Conservation (phyloP, 2,329 filamentous ascomycete species). For the Phaeophleospora eucalypticola region DNA sequence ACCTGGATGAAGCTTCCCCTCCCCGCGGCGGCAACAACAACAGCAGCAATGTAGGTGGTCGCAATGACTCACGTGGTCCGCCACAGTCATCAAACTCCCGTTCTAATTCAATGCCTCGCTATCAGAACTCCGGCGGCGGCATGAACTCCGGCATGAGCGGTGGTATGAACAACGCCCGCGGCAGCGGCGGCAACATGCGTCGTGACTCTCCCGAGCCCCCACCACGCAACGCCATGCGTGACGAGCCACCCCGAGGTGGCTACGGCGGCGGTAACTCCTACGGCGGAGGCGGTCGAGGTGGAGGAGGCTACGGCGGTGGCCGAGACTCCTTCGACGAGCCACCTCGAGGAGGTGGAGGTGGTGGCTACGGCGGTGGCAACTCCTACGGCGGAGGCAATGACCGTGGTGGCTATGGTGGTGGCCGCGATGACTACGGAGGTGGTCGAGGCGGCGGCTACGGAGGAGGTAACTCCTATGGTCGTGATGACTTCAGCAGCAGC, state of each 20-base stretch:
- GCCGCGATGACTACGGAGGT: neutral
- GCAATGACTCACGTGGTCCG: neutral
- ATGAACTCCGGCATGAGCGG: neutral
- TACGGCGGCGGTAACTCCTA: constrained; percentile 1
- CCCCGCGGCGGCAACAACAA: constrained; percentile 2
- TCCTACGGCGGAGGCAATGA: neutral
- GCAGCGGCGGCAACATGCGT: neutral
- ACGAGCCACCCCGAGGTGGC: neutral
- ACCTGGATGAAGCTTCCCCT: neutral
- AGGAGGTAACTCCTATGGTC: neutral
- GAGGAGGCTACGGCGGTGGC: too few relatives aligned
- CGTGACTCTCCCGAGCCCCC: neutral
- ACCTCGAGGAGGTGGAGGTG: neutral
- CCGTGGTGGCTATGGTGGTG: neutral
- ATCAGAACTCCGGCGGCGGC: constrained; percentile 1
- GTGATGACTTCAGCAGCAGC: neutral
- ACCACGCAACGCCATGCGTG: neutral
- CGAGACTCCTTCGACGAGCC: constrained; percentile 1
- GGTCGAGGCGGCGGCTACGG: neutral
- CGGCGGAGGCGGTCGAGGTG: neutral
- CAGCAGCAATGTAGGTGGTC: neutral
- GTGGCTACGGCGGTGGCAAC: neutral
- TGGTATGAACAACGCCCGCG: neutral
- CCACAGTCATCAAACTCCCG: neutral
- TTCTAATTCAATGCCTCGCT: neutral